These are phyloP conservation scores for Fremontodendron californicum DNA, from an alignment of 345 rosid species.

Conservation along the genomic window DNA sequence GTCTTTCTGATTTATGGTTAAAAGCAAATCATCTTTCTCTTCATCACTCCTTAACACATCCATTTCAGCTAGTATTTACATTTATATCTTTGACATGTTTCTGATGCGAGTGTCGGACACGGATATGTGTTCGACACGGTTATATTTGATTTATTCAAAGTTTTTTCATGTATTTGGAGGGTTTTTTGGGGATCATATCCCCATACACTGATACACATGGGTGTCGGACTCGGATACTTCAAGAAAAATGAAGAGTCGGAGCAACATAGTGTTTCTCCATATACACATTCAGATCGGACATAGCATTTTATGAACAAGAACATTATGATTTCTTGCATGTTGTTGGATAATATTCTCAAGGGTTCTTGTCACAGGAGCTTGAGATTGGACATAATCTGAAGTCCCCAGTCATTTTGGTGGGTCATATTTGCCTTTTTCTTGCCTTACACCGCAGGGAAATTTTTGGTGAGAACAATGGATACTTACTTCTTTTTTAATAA, in stretches of 20 bases:
- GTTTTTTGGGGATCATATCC: too few species aligned
- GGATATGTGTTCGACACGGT: too few species aligned
- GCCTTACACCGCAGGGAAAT: neutral
- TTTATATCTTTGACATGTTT: neutral
- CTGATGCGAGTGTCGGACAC: too few species aligned
- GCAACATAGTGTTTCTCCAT: too few species aligned
- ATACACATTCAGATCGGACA: neutral
- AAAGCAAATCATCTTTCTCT: neutral
- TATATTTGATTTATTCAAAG: too few species aligned
- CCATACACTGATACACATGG: too few species aligned
- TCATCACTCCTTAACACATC: neutral
- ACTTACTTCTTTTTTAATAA: neutral
- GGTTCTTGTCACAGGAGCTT: neutral
- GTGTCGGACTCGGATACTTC: too few species aligned
- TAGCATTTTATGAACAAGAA: neutral
- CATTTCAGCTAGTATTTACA: neutral
- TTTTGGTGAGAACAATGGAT: neutral
- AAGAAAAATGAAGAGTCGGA: too few species aligned
- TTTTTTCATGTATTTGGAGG: too few species aligned
- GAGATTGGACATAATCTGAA: neutral
- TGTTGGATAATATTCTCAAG: neutral
- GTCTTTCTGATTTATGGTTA: neutral
- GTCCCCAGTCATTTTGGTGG: neutral
- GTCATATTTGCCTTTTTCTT: slow-evolving; percentile 1
- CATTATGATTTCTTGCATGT: neutral